Evolutionary conservation across 352 stramenopile genomes (phyloP), one percentile per base, ranked within the genome.

Genomic region (Globisporangium orthogonon): DNA sequence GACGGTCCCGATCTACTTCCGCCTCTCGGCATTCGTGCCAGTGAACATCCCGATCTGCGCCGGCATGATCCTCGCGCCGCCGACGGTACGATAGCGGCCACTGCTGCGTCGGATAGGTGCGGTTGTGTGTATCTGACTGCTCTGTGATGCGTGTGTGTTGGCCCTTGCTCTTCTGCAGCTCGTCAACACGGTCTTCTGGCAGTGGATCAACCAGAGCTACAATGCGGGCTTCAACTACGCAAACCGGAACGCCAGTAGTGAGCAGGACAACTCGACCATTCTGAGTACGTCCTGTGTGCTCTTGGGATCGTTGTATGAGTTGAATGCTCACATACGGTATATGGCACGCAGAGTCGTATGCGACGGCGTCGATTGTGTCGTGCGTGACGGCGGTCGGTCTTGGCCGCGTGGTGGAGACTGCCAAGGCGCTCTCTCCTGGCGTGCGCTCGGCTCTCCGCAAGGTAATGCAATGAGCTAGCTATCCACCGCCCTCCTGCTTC

Each of bases 181-280:
- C 33, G 74, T 51, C 54, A 90, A 91, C 66, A 93, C 85, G 56
- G 74, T 95, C 43, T 92, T 95, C 51, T 94, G 75, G 81, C 86
- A 95, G 60, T 95, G 86, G 86, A 67, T 90, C 52, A 95, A 95
- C 65, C 86, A 95, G 54, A 93, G 80, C 67, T 95, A 92, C 71
- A 94, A 90, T 66, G 83, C 84, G 1, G 84, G 82, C 51, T 94
- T 93, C 64, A 95, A 95, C 76, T 95, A 93, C 65, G 80, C 86
- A 33, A 95, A 95, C 66, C 80, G 86, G 58, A 93, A 91, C 52
- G 84, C 83, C 31, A 92, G 78, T 54, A 87, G 79, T 55, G 80
- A 89, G 41, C 80, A 93, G 54, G 78, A 90, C 59, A 90, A 66
- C 53, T 69, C 66, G 37, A 83, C 77, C 28, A 90, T 93, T 62